Conservation (phyloP, 1,284 basidiomycete species). For the Bjerkandera adusta region DNA sequence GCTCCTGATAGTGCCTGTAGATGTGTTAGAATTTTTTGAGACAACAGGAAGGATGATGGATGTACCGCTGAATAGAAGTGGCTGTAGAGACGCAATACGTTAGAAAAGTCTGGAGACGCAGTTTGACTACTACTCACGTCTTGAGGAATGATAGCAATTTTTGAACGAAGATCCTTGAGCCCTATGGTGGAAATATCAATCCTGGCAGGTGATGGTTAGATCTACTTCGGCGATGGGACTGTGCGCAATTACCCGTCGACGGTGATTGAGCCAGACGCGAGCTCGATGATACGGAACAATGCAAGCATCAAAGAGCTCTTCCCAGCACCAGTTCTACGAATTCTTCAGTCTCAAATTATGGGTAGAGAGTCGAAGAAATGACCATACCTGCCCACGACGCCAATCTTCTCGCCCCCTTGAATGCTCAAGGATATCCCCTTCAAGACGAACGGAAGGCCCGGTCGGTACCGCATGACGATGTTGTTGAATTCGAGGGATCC, state of each 20-base stretch:
- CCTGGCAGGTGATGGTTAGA: constrained; percentile 17
- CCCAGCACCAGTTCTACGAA: constrained; percentile 67
- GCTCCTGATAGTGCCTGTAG: constrained; percentile 72
- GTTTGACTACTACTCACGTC: constrained; percentile 45
- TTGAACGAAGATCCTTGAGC: constrained; percentile 59
- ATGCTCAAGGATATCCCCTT: constrained; percentile 56
- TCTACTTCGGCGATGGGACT: neutral
- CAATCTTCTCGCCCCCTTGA: constrained; percentile 77
- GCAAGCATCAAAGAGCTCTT: constrained; percentile 66
- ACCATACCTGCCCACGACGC: constrained; percentile 57
- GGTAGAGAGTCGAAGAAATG: constrained; percentile 9
- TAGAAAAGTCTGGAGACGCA: constrained; percentile 4
- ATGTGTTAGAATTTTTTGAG: neutral
- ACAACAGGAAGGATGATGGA: too few species aligned
- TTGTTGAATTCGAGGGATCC: constrained; percentile 53
- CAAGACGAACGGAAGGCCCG: constrained; percentile 56
- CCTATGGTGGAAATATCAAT: constrained; percentile 70
- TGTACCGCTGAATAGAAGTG: constrained; percentile 18
- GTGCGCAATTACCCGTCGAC: constrained; percentile 48
- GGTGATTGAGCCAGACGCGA: constrained; percentile 60
- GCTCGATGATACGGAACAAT: constrained; percentile 48
- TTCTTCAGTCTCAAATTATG: neutral
- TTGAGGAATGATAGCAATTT: constrained; percentile 88
- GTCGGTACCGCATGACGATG: constrained; percentile 56
- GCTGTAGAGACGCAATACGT: constrained; percentile 6